Evolutionary conservation across 2,329 filamentous ascomycete genomes (phyloP), one percentile per base, ranked within the genome.

Genomic region (Ophiostoma sp.): DNA sequence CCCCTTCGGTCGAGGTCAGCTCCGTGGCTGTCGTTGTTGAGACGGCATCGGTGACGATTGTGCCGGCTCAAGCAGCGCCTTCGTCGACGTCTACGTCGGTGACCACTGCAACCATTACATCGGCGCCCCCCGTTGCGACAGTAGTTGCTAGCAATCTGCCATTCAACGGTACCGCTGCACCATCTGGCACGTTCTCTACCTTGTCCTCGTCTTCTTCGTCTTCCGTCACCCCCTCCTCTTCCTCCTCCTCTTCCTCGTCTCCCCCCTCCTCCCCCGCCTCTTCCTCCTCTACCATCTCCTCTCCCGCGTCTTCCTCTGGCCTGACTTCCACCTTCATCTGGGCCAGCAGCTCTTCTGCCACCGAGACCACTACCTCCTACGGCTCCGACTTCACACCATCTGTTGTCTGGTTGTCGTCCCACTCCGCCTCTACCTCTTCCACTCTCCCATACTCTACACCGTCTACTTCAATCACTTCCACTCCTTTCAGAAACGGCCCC

Each of bases 291-390:
- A 45, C 11, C 6, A 36, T 36, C 7, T 11, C 41, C 62, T 65
- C 65, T 2, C 27, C 36, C 64, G 16, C 58, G 5, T 27, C 65
- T 1, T 36, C 62, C 4, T 47, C 67, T 4, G 11, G 27, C 14
- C n/a, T 55, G n/a, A 60, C 27, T 27, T 60, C 36, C 55, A 40
- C 55, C 27, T 60, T 27, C 9, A 9, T 60, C 27, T 38, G 55
- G 55, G 55, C 55, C 55, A 40, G 9, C 55, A 4, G 55, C 55
- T 60, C 67, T 8, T 16, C 41, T 14, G 55, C 65, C 14, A 42
- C 62, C 65, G 14, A 58, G 66, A 36, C 18, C 58, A 44, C 66
- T 64, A 27, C 55, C 58, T 36, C 18, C 5, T 60, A 69, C 70
- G 62, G 58, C 42, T 65, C 41, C 42, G 63, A 49, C 11, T 52